phyloP scores from a whole-genome alignment of 2,329 filamentous ascomycete species.

The Aspergillus melleus region DNA sequence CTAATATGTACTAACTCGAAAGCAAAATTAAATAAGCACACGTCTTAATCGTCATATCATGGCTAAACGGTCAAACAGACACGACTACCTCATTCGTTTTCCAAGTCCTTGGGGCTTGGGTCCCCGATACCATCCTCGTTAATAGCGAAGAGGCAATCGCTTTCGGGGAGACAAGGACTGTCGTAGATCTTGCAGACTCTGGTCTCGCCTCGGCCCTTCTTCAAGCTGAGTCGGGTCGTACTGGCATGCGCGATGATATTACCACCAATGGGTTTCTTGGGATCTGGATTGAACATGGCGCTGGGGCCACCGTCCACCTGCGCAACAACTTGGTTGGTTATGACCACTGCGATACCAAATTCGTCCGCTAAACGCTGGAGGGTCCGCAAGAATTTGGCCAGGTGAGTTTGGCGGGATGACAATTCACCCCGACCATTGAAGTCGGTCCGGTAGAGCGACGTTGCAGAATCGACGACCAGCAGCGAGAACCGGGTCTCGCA shows the following conservation, averaged over 20 bases:
- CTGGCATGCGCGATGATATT: conserved; percentile 99
- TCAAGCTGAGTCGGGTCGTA: conserved; percentile 89
- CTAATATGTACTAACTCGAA: conserved; percentile 7
- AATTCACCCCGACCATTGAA: conserved; percentile 96
- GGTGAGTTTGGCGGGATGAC: conserved; percentile 74
- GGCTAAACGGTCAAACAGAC: conserved; percentile 8
- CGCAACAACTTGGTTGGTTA: conserved; percentile 97
- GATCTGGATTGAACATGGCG: conserved; percentile 98
- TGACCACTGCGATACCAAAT: conserved; percentile 97
- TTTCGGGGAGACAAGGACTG: conserved; percentile 93
- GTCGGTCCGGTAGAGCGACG: conserved; percentile 91
- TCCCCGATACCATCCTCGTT: conserved; percentile 96
- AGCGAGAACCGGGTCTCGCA: conserved; percentile 97
- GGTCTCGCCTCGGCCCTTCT: conserved; percentile 93
- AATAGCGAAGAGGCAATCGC: conserved; percentile 95
- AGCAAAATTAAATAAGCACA: conserved; percentile 13
- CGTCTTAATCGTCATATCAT: conserved; percentile 28
- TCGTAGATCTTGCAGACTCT: conserved; percentile 99
- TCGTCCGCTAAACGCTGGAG: conserved; percentile 59
- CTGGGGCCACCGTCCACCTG: conserved; percentile 96
- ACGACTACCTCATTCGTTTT: conserved; percentile 63
- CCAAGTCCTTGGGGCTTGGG: conserved; percentile 90
- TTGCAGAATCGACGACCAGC: conserved; percentile 93
- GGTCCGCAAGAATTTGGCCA: conserved; percentile 52
- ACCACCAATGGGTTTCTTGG: conserved; percentile 97